Conservation (phyloP, 495 filamentous ascomycete species). For the Podospora tetraspora region DNA sequence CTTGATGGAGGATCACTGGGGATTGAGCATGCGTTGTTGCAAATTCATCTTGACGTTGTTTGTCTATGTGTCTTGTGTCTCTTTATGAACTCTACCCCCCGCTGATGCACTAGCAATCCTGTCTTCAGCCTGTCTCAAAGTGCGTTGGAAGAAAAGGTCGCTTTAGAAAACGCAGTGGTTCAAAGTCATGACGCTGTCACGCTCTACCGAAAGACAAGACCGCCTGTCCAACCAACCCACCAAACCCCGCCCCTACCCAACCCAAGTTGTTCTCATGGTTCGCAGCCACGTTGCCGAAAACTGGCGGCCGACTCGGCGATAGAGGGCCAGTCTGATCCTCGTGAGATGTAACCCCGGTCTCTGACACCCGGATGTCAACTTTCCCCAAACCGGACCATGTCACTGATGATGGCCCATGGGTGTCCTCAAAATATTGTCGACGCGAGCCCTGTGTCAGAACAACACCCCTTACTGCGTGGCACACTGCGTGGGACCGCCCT, state of each 20-base stretch:
- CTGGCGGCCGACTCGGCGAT: background rate
- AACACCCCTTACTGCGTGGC: slow-evolving; percentile 64
- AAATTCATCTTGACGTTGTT: background rate
- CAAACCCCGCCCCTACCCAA: background rate
- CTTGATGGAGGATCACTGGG: background rate
- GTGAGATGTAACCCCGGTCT: background rate
- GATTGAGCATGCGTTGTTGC: background rate
- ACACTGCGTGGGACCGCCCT: slow-evolving; percentile 61
- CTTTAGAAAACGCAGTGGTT: background rate
- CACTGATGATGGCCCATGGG: background rate
- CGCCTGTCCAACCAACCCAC: background rate
- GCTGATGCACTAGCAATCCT: background rate
- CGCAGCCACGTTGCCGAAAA: background rate
- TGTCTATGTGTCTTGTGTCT: slow-evolving; percentile 6
- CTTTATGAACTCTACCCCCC: slow-evolving; percentile 1
- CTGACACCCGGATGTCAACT: background rate
- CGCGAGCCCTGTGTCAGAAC: background rate
- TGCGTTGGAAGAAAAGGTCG: background rate
- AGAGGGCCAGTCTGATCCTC: background rate
- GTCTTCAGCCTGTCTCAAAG: background rate
- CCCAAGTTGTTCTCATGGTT: background rate
- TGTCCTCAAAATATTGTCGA: background rate
- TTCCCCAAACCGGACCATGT: background rate
- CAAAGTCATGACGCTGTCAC: slow-evolving; percentile 6
- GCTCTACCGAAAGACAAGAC: background rate